Evolutionary conservation across 306 rosid species (phyloP), one percentile per base, ranked within the genome.

Genomic region (Gleditsia sinensis): DNA sequence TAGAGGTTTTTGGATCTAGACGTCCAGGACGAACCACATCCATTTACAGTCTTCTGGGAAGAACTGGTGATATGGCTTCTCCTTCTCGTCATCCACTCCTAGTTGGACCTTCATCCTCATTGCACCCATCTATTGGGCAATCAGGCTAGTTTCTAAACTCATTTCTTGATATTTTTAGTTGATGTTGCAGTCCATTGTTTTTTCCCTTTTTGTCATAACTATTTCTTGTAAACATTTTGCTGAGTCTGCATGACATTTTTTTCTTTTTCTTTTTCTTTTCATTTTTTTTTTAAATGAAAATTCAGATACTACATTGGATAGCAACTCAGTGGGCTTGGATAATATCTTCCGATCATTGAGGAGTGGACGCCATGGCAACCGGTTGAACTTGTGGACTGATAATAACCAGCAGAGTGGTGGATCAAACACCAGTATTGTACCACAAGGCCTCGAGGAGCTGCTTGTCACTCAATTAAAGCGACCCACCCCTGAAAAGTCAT

Each of bases 21-120:
- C 92, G 98, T 69, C 92, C 91, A 49, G 98, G 97, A 62, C 87
- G 97, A 20, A 91, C 98, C 25, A 94, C 98, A 68, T 94, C 98
- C 68, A 94, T 94, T 67, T 94, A 94, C 86, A 94, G 85, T 85
- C 97, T 94, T 55, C 81, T 94, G 85, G 98, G 98, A 27, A 88
- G 98, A 78, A 81, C 86, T 19, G 93, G 97, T 66, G 98, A 94
- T 79, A 86, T 61, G 79, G 85, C 92, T 32, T 81, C 91, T 45
- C 94, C 97, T 64, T 83, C 92, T 25, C 84, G 87, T 32, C 98
- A 94, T 86, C 98, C 98, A 66, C 97, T 94, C 75, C 73, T 94
- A 83, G 90, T 90, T 71, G 97, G 88, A 69, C 96, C 98, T 74
- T 81, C 74, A 27, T 71, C 87, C 66, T 81, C 94, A 21, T 78